Base-by-base conservation (phyloP, 805 yeast genomes). In the Kodamaea restingae region DNA sequence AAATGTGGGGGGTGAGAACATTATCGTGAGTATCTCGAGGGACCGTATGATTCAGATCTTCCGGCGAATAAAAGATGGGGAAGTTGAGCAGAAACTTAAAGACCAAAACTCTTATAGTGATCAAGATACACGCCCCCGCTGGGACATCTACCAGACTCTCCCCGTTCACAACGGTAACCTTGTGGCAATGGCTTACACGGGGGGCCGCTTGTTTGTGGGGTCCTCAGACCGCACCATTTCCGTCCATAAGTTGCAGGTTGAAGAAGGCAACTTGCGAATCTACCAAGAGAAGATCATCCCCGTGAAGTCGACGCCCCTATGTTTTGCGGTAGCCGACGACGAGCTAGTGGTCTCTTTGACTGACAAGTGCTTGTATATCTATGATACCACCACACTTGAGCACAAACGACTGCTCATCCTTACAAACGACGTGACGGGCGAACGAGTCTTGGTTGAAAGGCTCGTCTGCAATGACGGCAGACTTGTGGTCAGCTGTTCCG, bases 11-110 rank as follows among this genome's bases (percentile, higher is more conserved):
- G 32, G 21, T 7, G 6, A 9, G 12, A n/a, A 12, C 3, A 67
- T 69, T 14, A 24, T 31, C 15, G 40, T 21, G 15, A 70, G 77
- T 28, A 71, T 74, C 18, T 75, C 83, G 1, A 57, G 86, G 30
- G 87, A 81, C 51, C 52, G 87, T 37, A 81, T 80, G 66, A 70
- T 81, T 21, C 87, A 81, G 51, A 51, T 80, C 0, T 76, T 76
- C 22, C 22, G 22, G 22, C 22, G 22, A 8, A 8, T 20, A 8
- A 20, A 20, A 6, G 22, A 20, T 5, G 22, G 8, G 22, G 22
- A 20, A 20, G 8, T 5, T 5, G 22, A 20, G 22, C 22, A 20
- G 22, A 20, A 20, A 20, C n/a, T n/a, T n/a, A n/a, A n/a, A n/a
- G n/a, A n/a, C n/a, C n/a, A n/a, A n/a, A n/a, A n/a, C n/a, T n/a